Evolutionary conservation across 192 early-diverging fungal genomes (phyloP).

Genomic region (Backusella psychrophila): DNA sequence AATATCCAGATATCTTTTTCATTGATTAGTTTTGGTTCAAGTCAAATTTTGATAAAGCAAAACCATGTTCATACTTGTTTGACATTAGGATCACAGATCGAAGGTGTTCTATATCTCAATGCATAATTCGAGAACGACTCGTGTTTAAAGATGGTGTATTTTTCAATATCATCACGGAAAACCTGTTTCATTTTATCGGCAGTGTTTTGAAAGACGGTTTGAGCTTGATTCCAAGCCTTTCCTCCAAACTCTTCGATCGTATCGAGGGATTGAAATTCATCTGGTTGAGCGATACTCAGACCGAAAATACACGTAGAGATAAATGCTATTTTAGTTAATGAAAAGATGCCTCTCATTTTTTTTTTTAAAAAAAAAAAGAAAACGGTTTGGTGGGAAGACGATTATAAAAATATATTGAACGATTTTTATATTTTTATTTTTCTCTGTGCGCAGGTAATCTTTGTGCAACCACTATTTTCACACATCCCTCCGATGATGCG

Average conservation of each 20-base stretch:
- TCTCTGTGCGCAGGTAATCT: not conserved
- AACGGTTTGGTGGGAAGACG: not conserved
- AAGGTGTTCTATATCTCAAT: slow-evolving; percentile 70
- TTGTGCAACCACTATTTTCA: not conserved
- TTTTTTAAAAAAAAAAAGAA: not conserved
- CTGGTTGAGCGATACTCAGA: not conserved
- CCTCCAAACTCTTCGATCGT: not conserved
- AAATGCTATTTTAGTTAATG: not conserved
- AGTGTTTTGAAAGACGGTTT: slow-evolving; percentile 33
- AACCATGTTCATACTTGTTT: slow-evolving; percentile 1
- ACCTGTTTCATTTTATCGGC: not conserved
- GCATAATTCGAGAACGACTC: slow-evolving; percentile 67
- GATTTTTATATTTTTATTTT: not conserved
- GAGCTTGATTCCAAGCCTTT: not conserved
- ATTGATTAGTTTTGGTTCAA: no score
- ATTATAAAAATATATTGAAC: not conserved
- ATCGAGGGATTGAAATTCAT: not conserved
- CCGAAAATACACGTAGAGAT: not conserved
- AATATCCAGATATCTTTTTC: slow-evolving; percentile 70
- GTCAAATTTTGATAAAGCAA: no score
- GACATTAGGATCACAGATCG: slow-evolving; percentile 39
- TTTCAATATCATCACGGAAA: slow-evolving; percentile 17
- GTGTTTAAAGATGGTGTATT: slow-evolving; percentile 47
- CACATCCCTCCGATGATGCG: not conserved
- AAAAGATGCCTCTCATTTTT: not conserved